Base-by-base conservation (phyloP, 1,139 yeast genomes). In the Pichia inconspicua region DNA sequence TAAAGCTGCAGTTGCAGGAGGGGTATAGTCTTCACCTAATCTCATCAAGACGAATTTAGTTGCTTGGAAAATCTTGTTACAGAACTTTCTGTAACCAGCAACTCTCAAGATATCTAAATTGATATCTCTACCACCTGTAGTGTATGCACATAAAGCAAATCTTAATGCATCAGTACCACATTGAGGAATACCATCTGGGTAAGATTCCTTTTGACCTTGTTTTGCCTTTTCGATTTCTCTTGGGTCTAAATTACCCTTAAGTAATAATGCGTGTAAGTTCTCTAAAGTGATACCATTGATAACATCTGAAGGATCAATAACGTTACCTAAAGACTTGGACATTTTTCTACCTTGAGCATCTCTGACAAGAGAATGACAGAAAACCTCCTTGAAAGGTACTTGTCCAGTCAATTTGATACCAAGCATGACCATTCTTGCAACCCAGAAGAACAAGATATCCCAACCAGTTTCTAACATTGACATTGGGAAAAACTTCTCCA, bases 381-480 rank as follows among this genome's bases (percentile, higher is more conserved):
- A 92, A 27, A 92, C 97, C 70, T 92, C 97, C 61, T 80, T 84
- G 76, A 92, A 92, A 53, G 98, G 98, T 54, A 88, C 78, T 52
- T 83, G 74, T 46, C 97, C 97, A 35, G 96, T 87, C 67, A 92
- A 75, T 70, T 90, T 89, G 61, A 88, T 67, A 53, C 97, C 94
- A 63, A 92, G 73, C 73, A 92, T 78, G 56, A 92, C 84, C 98
- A 92, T 92, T 72, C 98, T 82, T 42, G 94, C 79, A 51, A 92
- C 97, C 98, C 98, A 92, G 83, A 92, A 92, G 80, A 92, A 92
- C 63, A 92, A 75, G 65, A 92, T 92, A 73, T 92, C 98, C 98
- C 98, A 92, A 58, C 98, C 98, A 47, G 98, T 92, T 72, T 92
- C 98, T 64, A 92, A 75, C 82, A 92, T 74, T 38, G 94, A 82